A percentile compares a stretch with the other conserved stretches of the same genome.
Evolutionary conservation across 352 stramenopile species (phyloP).

Genomic region (Pythium periplocum): DNA sequence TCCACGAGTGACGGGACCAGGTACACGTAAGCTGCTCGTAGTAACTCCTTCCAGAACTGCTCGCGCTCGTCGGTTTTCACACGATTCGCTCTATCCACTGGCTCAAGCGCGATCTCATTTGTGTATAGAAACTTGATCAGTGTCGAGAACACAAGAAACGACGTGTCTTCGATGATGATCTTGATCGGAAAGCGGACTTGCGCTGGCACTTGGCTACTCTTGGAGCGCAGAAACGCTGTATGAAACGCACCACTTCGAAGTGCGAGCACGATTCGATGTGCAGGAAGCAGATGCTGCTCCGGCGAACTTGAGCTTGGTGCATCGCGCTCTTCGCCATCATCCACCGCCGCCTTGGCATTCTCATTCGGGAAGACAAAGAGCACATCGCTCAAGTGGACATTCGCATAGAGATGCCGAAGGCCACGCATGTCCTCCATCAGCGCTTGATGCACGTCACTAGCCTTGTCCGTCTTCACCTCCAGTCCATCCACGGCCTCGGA

Average conservation of each 20-base stretch:
- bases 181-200: constrained; percentile 78
- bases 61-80: constrained; percentile 22
- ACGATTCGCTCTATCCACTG: constrained; percentile 5
- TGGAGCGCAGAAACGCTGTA: constrained; percentile 48
- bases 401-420: constrained; percentile 55
- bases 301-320: neutral
- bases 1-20: constrained; percentile 58
- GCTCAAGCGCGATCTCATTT: constrained; percentile 38
- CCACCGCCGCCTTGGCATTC: neutral
- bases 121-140: constrained; percentile 75
- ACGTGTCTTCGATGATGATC: constrained; percentile 78
- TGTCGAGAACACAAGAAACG: constrained; percentile 62
- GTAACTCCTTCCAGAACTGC: constrained; percentile 60
- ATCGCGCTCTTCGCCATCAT: neutral
- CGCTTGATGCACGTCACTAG: constrained; percentile 10
- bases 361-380: constrained; percentile 59
- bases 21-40: constrained; percentile 69
- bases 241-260: constrained; percentile 73
- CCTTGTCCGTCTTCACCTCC: too few relatives aligned
- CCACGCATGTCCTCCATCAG: constrained; percentile 48
- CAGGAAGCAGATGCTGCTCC: constrained; percentile 55
- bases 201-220: constrained; percentile 58
- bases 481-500: too few relatives aligned
- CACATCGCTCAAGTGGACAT: constrained; percentile 73
- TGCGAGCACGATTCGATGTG: constrained; percentile 68